Percentiles rank a stretch among this genome's conserved stretches.
These are phyloP conservation scores for Insectozyma bohioensis DNA, from an alignment of 1,139 yeast species.

Conservation along the genomic window DNA sequence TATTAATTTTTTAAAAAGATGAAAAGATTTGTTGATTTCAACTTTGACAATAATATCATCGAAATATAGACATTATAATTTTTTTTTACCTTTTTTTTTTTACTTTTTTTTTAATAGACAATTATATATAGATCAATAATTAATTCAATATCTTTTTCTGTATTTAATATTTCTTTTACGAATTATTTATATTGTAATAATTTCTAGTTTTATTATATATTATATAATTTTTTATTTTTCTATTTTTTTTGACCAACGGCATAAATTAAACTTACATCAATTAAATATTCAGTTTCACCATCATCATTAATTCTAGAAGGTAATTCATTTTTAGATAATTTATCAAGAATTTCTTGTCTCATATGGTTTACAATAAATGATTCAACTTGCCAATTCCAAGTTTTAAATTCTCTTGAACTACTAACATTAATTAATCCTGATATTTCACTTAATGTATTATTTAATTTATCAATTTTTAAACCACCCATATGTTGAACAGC, in stretches of 20 bases:
- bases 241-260: constrained; percentile 24
- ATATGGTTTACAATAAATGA: constrained; percentile 28
- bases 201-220: too few relatives aligned
- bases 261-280: constrained; percentile 24
- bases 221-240: neutral
- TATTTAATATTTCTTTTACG: too few relatives aligned
- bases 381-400: constrained; percentile 24
- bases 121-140: too few relatives aligned
- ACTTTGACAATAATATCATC: too few relatives aligned
- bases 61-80: too few relatives aligned
- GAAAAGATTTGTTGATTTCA: too few relatives aligned
- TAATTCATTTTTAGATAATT: constrained; percentile 19
- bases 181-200: too few relatives aligned
- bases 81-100: too few relatives aligned
- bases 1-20: too few relatives aligned
- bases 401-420: constrained; percentile 22
- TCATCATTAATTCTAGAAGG: constrained; percentile 11
- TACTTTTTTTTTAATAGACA: too few relatives aligned
- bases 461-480: constrained; percentile 24
- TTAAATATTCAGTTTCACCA: constrained; percentile 17
- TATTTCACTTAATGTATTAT: constrained; percentile 20
- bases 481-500: constrained; percentile 40
- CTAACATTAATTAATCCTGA: constrained; percentile 25
- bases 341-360: constrained; percentile 16
- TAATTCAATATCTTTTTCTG: too few relatives aligned